Evolutionary conservation across 2,329 filamentous ascomycete genomes (phyloP).

Genomic region (Penicillium sp.): DNA sequence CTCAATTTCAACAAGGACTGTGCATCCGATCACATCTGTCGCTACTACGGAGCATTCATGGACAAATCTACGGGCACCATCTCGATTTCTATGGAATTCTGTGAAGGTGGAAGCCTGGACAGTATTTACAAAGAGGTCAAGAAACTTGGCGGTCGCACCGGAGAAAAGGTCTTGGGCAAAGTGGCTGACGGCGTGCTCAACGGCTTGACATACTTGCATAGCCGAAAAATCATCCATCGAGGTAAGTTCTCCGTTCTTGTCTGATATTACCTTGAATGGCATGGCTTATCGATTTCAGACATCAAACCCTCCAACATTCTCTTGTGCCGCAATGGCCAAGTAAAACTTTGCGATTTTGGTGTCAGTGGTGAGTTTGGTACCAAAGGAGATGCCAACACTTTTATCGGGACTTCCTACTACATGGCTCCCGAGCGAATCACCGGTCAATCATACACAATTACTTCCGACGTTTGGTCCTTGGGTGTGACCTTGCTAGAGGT

Average conservation of each 20-base stretch:
- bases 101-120: constrained; percentile 91
- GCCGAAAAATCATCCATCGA: constrained; percentile 94
- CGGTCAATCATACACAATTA: constrained; percentile 96
- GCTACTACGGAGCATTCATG: constrained; percentile 95
- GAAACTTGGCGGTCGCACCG: constrained; percentile 85
- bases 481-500: constrained; percentile 97
- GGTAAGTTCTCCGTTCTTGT: constrained; percentile 33
- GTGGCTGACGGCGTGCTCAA: constrained; percentile 91
- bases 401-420: constrained; percentile 98
- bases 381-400: constrained; percentile 96
- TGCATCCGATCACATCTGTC: constrained; percentile 90
- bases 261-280: not conserved
- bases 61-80: constrained; percentile 95
- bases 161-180: constrained; percentile 95
- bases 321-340: constrained; percentile 82
- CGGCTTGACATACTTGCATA: constrained; percentile 89
- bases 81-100: constrained; percentile 98
- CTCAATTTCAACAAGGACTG: constrained; percentile 97
- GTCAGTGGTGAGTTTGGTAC: constrained; percentile 97
- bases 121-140: constrained; percentile 97
- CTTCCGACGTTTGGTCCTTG: constrained; percentile 95
- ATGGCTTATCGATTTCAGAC: constrained; percentile 47
- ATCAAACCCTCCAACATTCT: constrained; percentile 98
- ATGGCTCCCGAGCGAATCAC: constrained; percentile 99
- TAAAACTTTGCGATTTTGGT: constrained; percentile 97